A percentile compares a stretch with the other conserved stretches of the same genome.
Evolutionary conservation across 2,329 filamentous ascomycete species (phyloP).

Genomic region (Ambrosiella beaveri): DNA sequence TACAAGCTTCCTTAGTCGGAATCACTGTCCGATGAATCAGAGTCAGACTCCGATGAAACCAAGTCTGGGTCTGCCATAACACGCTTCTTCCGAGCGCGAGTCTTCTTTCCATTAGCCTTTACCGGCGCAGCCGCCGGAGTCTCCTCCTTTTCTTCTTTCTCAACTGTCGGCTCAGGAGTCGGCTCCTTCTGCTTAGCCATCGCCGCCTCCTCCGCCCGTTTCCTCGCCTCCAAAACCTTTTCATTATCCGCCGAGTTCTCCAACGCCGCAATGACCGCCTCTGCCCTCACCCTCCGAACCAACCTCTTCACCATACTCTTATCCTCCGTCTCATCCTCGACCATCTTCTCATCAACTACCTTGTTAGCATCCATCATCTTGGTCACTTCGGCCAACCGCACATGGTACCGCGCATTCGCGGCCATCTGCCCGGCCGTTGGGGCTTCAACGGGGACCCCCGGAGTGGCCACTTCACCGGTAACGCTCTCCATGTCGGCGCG

Average conservation of each 20-base stretch:
- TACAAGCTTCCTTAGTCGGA: slow-evolving; percentile 3
- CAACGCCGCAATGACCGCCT: slow-evolving; percentile 39
- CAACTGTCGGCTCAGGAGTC: neutral
- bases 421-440: slow-evolving; percentile 13
- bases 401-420: slow-evolving; percentile 30
- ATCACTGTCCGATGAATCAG: slow-evolving; percentile 17
- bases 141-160: slow-evolving; percentile 14
- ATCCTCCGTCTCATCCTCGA: slow-evolving; percentile 21
- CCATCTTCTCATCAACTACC: slow-evolving; percentile 35
- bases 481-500: slow-evolving; percentile 36
- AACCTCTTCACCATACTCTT: slow-evolving; percentile 34
- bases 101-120: slow-evolving; percentile 24
- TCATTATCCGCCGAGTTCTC: slow-evolving; percentile 29
- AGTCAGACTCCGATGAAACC: slow-evolving; percentile 17
- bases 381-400: slow-evolving; percentile 38
- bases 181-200: slow-evolving; percentile 1
- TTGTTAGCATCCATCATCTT: slow-evolving; percentile 21
- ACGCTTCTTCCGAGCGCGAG: slow-evolving; percentile 12
- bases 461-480: slow-evolving; percentile 23
- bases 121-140: neutral
- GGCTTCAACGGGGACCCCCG: neutral
- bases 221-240: neutral
- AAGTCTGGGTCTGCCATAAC: slow-evolving; percentile 19
- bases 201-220: slow-evolving; percentile 14
- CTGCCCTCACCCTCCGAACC: slow-evolving; percentile 45